A percentile compares a stretch with the other conserved stretches of the same genome.
Evolutionary conservation across 768 basidiomycete genomes (phyloP).

Genomic region (Tricholoma sp.): DNA sequence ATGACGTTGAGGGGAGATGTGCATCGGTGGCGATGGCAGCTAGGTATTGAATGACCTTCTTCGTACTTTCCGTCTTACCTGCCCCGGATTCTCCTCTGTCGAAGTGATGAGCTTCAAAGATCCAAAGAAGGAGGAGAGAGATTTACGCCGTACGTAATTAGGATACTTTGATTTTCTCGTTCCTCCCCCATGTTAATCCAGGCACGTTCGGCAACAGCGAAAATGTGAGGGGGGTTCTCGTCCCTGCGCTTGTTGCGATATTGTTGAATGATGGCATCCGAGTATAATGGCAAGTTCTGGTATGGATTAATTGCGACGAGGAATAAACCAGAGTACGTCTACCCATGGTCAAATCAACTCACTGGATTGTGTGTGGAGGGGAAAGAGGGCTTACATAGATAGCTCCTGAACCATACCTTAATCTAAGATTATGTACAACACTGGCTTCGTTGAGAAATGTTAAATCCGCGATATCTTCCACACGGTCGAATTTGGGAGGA

Average conservation of each 20-base stretch:
- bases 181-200: constrained; percentile 99
- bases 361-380: neutral
- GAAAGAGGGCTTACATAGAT: constrained; percentile 69
- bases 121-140: neutral
- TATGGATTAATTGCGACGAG: constrained; percentile 99
- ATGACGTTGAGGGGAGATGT: constrained; percentile 46
- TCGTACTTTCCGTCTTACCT: constrained; percentile 98
- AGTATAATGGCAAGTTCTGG: constrained; percentile 86
- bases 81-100: constrained; percentile 95
- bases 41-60: constrained; percentile 99
- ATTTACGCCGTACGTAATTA: constrained; percentile 77
- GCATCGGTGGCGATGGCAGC: constrained; percentile 92
- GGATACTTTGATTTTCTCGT: constrained; percentile 93
- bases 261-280: constrained; percentile 80
- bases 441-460: constrained; percentile 98
- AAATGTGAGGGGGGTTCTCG: constrained; percentile 95
- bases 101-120: constrained; percentile 7
- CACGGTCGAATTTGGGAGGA: constrained; percentile 96
- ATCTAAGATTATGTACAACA: constrained; percentile 94
- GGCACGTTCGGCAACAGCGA: constrained; percentile 94
- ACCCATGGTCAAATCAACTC: constrained; percentile 9
- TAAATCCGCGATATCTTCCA: constrained; percentile 96
- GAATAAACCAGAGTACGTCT: constrained; percentile 97
- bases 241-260: constrained; percentile 85
- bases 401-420: constrained; percentile 85